A percentile compares a stretch with the other conserved stretches of the same genome.
phyloP scores from a whole-genome alignment of 2,329 filamentous ascomycete species.

The Colletotrichum kahawae region DNA sequence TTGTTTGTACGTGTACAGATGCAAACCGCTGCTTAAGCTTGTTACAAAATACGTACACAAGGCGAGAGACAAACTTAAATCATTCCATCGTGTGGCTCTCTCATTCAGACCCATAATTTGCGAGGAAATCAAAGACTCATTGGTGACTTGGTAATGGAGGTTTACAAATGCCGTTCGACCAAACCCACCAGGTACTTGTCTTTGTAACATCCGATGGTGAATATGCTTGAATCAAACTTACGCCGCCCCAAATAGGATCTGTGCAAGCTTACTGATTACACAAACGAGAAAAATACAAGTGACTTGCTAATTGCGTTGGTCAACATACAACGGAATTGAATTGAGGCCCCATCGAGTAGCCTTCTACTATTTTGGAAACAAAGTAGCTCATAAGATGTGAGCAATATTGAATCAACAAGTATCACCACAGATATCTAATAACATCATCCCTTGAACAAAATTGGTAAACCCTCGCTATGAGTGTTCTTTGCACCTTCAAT shows the following conservation, averaged over 20 bases:
- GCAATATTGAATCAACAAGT: no score
- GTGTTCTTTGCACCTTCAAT: no score
- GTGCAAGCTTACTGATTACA: no score
- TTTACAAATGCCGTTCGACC: background rate
- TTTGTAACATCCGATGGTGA: background rate
- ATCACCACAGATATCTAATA: no score
- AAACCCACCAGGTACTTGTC: background rate
- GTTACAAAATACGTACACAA: background rate
- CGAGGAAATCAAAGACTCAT: background rate
- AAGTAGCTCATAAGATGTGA: no score
- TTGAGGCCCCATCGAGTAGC: no score
- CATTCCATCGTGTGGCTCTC: accelerated
- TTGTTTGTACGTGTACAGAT: background rate
- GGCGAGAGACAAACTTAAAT: background rate
- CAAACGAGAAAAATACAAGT: no score
- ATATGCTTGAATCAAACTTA: background rate
- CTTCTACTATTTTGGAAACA: no score
- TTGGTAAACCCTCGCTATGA: no score
- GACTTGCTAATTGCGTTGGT: no score
- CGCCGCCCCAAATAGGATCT: background rate
- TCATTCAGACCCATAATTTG: background rate
- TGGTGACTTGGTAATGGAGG: background rate
- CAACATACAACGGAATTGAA: no score
- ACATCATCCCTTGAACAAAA: no score
- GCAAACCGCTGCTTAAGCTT: background rate